Evolutionary conservation across 306 rosid species (phyloP).

Genomic region (Lablab purpureus): DNA sequence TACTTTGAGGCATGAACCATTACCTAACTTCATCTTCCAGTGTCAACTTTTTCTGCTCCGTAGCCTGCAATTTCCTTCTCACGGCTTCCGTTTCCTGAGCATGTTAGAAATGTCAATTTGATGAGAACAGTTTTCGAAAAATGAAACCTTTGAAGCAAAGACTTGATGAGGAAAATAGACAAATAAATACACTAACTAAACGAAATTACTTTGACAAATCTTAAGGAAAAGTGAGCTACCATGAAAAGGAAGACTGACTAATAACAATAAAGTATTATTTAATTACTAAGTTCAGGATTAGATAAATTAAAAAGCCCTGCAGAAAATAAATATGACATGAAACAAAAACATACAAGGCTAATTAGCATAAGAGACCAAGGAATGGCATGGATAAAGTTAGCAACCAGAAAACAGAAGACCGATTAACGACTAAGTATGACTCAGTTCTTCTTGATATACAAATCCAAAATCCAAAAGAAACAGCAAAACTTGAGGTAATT

Average conservation of each 20-base stretch:
- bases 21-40: conserved; percentile 89
- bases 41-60: conserved; percentile 66
- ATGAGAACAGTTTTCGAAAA: conserved; percentile 35
- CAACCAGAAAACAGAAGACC: not conserved
- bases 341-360: not conserved
- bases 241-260: not conserved
- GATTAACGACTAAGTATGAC: not conserved
- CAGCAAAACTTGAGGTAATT: not conserved
- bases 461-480: not conserved
- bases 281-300: not conserved
- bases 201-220: conserved; percentile 5
- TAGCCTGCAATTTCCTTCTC: conserved; percentile 68
- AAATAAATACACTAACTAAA: conserved; percentile 14
- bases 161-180: conserved; percentile 18
- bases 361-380: conserved; percentile 10
- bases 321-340: not conserved
- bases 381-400: not conserved
- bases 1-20: not conserved
- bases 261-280: not conserved
- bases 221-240: not conserved
- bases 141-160: not conserved
- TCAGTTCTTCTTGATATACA: not conserved
- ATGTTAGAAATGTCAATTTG: conserved; percentile 2
- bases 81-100: conserved; percentile 74
- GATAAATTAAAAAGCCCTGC: not conserved